Evolutionary conservation across 306 rosid genomes (phyloP).

Genomic region (Ceratonia siliqua): DNA sequence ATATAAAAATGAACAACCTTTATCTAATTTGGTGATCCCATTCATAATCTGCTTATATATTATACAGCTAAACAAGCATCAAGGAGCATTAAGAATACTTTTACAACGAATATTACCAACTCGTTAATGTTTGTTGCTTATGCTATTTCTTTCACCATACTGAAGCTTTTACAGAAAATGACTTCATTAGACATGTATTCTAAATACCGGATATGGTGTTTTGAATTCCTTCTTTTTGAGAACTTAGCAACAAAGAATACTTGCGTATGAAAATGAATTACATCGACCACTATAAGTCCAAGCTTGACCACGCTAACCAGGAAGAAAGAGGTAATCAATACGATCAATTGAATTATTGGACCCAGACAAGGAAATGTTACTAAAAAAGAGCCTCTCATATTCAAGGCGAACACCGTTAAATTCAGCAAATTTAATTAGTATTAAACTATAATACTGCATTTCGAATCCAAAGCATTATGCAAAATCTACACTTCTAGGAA

Average conservation of each 20-base stretch:
- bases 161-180: slow-evolving; percentile 8
- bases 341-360: background rate
- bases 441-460: background rate
- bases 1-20: background rate
- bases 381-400: background rate
- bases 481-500: slow-evolving; percentile 19
- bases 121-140: background rate
- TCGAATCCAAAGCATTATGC: background rate
- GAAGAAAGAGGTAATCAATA: background rate
- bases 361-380: background rate
- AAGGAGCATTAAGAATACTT: background rate
- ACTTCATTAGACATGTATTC: background rate
- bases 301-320: background rate
- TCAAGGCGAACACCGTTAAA: background rate
- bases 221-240: background rate
- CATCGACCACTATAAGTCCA: background rate
- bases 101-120: background rate
- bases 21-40: background rate
- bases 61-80: slow-evolving; percentile 22
- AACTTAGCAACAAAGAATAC: background rate
- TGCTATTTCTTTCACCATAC: background rate
- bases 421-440: background rate
- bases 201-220: background rate
- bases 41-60: background rate
- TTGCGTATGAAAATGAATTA: slow-evolving; percentile 1